Base-by-base conservation (phyloP, 2,329 filamentous ascomycete genomes). In the Epichloe gansuensis region DNA sequence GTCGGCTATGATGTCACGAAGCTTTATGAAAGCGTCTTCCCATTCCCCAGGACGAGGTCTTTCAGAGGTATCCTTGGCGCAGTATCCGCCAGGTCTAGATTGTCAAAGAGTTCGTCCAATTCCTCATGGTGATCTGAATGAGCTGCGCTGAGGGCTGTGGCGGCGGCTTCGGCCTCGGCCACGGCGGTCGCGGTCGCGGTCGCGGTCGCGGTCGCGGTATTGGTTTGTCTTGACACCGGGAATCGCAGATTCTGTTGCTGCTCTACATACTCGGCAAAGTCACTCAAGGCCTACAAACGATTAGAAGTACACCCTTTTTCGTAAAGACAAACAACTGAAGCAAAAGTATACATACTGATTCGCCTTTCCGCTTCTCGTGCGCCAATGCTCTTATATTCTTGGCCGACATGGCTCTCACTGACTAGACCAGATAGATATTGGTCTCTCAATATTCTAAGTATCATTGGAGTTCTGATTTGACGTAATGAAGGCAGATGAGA, bases 251-350 rank as follows among this genome's bases (percentile, higher is more conserved):
- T 83, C 69, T 97, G 93, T 67, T 97, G 91, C 67, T 90, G 86
- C 69, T 97, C 90, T 59, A 96, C 93, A 63, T 96, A 97, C 63
- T 98, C 93, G 68, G 91, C 90, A 67, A 98, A 98, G 62, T 97
- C 93, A 73, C 87, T 93, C 52, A 98, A 78, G 12, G 91, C 91
- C 77, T 60, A 39, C 38, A 21, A 31, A 31, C 11, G 34, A 57
- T 60, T 17, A 57, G 52, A 52, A 5, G 34, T 15, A 15, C 9
- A 21, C 3, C 5, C 3, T 39, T 44, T 13, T 31, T 12, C 5
- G 5, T 12, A 2, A 8, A 31, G 38, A 13, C 37, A 8, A 39
- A 23, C 34, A 25, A 41, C 15, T 35, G 9, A 31, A 45, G 43
- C 23, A 34, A 17, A 28, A 34, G n/a, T 4, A 21, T 34, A 55